Percentiles rank a stretch among this genome's conserved stretches.
These are phyloP conservation scores for Daldinia grandis DNA, from an alignment of 495 filamentous ascomycete species.

Conservation along the genomic window DNA sequence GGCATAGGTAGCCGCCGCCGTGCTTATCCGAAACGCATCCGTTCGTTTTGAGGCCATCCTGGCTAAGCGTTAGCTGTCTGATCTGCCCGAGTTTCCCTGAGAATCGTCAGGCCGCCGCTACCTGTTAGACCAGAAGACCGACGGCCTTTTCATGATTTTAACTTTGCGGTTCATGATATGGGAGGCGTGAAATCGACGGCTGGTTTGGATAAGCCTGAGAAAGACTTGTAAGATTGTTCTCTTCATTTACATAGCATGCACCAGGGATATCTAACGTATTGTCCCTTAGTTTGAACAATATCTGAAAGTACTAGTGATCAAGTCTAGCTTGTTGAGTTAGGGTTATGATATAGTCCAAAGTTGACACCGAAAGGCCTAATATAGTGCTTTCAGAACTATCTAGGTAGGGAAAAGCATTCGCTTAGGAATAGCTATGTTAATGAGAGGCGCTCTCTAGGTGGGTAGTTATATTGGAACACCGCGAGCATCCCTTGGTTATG, in stretches of 20 bases:
- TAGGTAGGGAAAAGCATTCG: no score
- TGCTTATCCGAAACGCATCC: not conserved
- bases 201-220: constrained; percentile 55
- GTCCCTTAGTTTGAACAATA: not conserved
- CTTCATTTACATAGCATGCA: not conserved
- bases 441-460: no score
- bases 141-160: not conserved
- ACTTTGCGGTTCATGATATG: not conserved
- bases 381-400: no score
- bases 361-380: no score
- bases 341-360: not conserved
- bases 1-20: not conserved
- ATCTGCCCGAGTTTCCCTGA: not conserved
- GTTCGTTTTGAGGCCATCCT: not conserved
- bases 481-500: no score
- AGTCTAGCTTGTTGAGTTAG: no score
- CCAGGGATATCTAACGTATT: not conserved
- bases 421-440: no score
- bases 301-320: not conserved
- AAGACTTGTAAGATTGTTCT: constrained; percentile 74
- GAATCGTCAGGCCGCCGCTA: not conserved
- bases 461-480: no score
- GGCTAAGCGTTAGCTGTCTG: not conserved
- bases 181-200: constrained; percentile 50
- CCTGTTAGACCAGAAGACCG: no score